These are phyloP conservation scores for Kwoniella europaea DNA, from an alignment of 768 basidiomycete species.

Conservation along the genomic window DNA sequence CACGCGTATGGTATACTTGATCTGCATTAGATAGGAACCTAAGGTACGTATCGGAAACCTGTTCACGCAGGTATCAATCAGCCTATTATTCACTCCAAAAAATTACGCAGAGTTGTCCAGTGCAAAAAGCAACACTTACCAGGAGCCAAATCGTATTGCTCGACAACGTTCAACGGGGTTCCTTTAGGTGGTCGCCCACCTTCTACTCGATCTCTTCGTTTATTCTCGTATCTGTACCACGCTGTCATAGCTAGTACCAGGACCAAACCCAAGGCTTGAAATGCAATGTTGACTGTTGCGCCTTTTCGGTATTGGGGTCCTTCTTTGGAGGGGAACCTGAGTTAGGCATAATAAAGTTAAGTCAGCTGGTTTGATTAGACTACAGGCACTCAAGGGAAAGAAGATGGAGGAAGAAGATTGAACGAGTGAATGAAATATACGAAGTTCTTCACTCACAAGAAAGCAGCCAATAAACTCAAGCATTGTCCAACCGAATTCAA, in stretches of 20 bases:
- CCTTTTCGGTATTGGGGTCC: constrained; percentile 58
- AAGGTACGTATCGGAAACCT: constrained; percentile 32
- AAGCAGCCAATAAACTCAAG: constrained; percentile 52
- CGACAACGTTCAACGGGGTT: constrained; percentile 37
- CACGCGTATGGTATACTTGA: too few species aligned
- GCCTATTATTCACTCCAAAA: neutral
- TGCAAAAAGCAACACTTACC: constrained; percentile 22
- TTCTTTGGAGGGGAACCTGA: constrained; percentile 55
- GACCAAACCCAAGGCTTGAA: constrained; percentile 54
- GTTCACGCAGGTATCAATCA: neutral
- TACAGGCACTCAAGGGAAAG: constrained; percentile 31
- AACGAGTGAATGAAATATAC: too few species aligned
- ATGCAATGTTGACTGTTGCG: constrained; percentile 57
- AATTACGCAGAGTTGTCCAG: neutral
- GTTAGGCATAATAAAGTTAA: constrained; percentile 25
- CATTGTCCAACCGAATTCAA: constrained; percentile 60
- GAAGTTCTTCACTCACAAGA: constrained; percentile 36
- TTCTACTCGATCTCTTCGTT: constrained; percentile 54
- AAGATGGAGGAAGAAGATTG: too few species aligned
- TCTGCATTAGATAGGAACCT: neutral
- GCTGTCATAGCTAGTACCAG: constrained; percentile 53
- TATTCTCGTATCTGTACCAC: constrained; percentile 59
- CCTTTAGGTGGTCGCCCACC: constrained; percentile 55
- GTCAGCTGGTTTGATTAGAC: constrained; percentile 10
- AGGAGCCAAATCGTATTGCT: constrained; percentile 48